Evolutionary conservation across 805 yeast species (phyloP), one percentile per base, ranked within the genome.

Genomic region (Lachancea sp.): DNA sequence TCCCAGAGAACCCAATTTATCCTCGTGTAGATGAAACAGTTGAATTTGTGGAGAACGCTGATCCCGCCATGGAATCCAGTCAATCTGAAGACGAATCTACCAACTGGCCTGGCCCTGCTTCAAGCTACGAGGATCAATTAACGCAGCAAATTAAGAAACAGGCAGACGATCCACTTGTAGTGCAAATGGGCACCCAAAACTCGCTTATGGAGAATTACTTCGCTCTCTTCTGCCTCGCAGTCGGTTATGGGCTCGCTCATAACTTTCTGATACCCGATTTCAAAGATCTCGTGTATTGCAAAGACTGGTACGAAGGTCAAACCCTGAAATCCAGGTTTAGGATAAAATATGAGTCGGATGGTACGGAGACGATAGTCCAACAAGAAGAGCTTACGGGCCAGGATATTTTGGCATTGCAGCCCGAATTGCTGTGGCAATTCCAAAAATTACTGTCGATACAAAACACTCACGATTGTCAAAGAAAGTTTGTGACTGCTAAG

Each of bases 201-300:
- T 47, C 56, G 2, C 9, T 55, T 4, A 43, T 58, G 16, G 60
- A 58, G 35, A 53, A 52, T 36, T 60, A 60, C 45, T 49, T 58
- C 25, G 56, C 59, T 1, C 43, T 60, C 19, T 56, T 50, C 35
- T 50, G 58, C 3, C 48, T 52, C 22, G 51, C 47, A 22, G 43
- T 56, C 26, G 50, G 54, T 2, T 45, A 40, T 12, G 54, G 50
- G 35, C 32, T 54, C n/a, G 61, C 64, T 5, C 49, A 45, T n/a
- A 5, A 34, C 2, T 45, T 60, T 24, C 43, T 49, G 31, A 36
- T 25, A 29, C 51, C 56, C 2, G 62, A 56, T 40, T 55, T 58
- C 30, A 37, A 48, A 17, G 56, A 58, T 25, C 36, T 55, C 17
- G 43, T 38, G 23, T 56, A 48, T 32, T 41, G 52, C 34, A 39